Evolutionary conservation across 768 basidiomycete genomes (phyloP).

Genomic region (Dioszegia crocea): DNA sequence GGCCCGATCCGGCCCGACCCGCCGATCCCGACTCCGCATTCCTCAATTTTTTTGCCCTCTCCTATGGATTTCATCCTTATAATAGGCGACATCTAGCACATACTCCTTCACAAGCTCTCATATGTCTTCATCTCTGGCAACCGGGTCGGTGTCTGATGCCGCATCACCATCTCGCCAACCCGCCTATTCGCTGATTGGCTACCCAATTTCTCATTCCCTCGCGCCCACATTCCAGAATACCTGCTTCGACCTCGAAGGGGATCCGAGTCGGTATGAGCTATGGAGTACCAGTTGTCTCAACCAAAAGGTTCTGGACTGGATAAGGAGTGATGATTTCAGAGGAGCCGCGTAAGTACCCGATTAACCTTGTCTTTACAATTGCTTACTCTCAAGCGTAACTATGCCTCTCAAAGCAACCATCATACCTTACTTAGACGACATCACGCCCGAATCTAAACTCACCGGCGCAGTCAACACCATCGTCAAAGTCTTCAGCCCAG

Average conservation of each 20-base stretch:
- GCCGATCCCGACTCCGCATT: no score
- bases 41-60: no score
- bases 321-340: background rate
- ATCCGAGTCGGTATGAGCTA: background rate
- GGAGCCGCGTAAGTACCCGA: background rate
- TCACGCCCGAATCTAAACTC: background rate
- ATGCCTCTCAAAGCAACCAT: slow-evolving; percentile 9
- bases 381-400: background rate
- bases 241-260: background rate
- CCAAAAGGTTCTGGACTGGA: background rate
- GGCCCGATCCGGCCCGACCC: no score
- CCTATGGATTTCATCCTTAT: no score
- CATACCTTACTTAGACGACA: slow-evolving; percentile 1
- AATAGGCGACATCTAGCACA: no score
- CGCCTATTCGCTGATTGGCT: no score
- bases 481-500: background rate
- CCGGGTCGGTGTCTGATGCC: no score
- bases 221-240: slow-evolving; percentile 1
- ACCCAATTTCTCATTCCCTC: slow-evolving; percentile 6
- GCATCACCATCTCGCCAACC: no score
- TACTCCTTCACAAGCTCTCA: no score
- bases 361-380: background rate
- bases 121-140: no score
- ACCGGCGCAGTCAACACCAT: slow-evolving; percentile 11
- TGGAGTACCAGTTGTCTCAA: background rate